A percentile compares a stretch with the other conserved stretches of the same genome.
These are phyloP conservation scores for Elsinoe necatrix DNA, from an alignment of 2,329 filamentous ascomycete genomes.

Conservation along the genomic window DNA sequence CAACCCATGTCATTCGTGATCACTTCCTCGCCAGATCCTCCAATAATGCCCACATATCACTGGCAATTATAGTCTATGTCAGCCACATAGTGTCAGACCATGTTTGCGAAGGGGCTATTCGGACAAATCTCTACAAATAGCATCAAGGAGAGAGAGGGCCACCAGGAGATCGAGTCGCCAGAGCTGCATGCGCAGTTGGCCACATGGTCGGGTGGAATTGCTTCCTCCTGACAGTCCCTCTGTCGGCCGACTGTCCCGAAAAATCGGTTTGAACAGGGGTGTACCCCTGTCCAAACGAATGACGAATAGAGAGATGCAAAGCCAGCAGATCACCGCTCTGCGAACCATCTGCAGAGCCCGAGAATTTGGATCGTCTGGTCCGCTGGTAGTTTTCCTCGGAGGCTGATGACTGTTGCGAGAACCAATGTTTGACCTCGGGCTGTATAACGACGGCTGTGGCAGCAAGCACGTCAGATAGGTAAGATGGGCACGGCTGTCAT, in stretches of 20 bases:
- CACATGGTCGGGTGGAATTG: conserved; percentile 8
- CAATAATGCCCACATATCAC: too few species aligned
- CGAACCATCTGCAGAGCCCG: conserved; percentile 10
- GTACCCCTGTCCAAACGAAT: conserved; percentile 5
- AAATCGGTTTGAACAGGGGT: conserved; percentile 6
- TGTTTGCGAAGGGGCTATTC: not conserved
- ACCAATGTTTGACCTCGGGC: conserved; percentile 8
- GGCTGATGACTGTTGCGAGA: not conserved
- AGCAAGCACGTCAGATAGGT: not conserved
- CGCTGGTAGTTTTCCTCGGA: not conserved
- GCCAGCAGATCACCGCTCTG: conserved; percentile 9
- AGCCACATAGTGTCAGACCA: conserved; percentile 2
- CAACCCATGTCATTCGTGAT: not conserved
- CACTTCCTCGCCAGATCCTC: not conserved
- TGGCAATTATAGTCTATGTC: not conserved
- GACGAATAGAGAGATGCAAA: conserved; percentile 3
- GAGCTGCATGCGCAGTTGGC: not conserved
- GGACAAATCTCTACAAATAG: conserved; percentile 5
- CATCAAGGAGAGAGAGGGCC: not conserved
- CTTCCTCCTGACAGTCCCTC: not conserved
- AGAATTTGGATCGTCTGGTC: conserved; percentile 7
- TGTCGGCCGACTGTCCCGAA: not conserved
- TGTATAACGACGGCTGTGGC: not conserved
- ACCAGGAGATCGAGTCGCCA: not conserved
- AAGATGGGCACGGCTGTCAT: not conserved